Evolutionary conservation across 768 basidiomycete genomes (phyloP), one percentile per base, ranked within the genome.

Genomic region (Dacryopinax primogenitus): DNA sequence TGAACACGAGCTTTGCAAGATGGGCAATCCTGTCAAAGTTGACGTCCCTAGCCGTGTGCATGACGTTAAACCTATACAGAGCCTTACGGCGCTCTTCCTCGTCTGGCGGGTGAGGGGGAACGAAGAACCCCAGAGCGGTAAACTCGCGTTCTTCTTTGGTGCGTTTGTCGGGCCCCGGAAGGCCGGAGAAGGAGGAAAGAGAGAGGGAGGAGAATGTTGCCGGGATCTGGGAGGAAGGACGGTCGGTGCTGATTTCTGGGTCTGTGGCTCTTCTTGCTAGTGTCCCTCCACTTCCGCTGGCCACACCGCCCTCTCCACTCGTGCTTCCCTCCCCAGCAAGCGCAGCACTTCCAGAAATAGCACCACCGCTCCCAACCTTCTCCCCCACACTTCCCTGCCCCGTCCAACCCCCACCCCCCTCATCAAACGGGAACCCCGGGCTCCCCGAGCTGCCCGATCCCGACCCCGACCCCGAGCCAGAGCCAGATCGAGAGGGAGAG

Each of bases 21-120:
- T 95, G 92, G 16, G 86, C 90, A 68, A 96, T 94, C 18, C 94
- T 84, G 74, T 96, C 93, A 72, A 97, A 96, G 73, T 95, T 94
- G 67, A 83, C 78, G 73, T 97, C 94, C 9, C 86, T 79, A 16
- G 85, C 84, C 0, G 92, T 93, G 68, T 89, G 84, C 82, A 91
- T 86, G 62, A 96, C 88, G 69, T 92, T 92, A 77, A 91, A 94
- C 68, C 90, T 89, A 76, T 94, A 90, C 69, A 97, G 74, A 6
- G 93, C 93, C 51, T 89, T 79, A 35, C 90, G 78, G 32, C 93
- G 82, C 62, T 90, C 88, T 30, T 84, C 74, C 74, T 97, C 93
- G 68, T 94, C 84, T 1, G 88, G 86, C 3, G 93, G 91, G 68
- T 86, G 81, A 1, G 93, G 93, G 33, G 93, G 87, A 21, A 82